A percentile compares a stretch with the other conserved stretches of the same genome.
Conservation (phyloP, 2,329 filamentous ascomycete genomes). For the Huntiella bhutanensis region DNA sequence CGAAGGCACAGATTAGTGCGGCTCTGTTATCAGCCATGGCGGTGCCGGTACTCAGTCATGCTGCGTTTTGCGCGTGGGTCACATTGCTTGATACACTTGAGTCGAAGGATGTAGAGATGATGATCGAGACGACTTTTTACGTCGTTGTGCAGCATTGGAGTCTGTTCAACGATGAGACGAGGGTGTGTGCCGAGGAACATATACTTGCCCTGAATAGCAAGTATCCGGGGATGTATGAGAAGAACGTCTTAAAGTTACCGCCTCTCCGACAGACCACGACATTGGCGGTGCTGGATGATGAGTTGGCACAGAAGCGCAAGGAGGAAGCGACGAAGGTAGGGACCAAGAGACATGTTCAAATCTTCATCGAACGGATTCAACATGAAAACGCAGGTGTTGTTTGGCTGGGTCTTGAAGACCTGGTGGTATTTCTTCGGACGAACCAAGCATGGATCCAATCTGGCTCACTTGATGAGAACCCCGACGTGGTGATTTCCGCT, state of each 20-base stretch:
- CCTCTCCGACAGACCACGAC: conserved; percentile 53
- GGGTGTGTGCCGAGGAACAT: conserved; percentile 39
- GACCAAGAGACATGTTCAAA: conserved; percentile 18
- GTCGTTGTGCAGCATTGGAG: conserved; percentile 70
- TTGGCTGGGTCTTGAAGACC: conserved; percentile 58
- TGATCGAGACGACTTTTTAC: conserved; percentile 80
- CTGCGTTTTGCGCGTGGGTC: conserved; percentile 70
- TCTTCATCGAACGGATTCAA: conserved; percentile 54
- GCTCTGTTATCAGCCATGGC: conserved; percentile 72
- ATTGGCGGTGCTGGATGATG: conserved; percentile 46
- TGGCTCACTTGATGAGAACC: conserved; percentile 65
- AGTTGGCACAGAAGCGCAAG: conserved; percentile 24
- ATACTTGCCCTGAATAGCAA: conserved; percentile 46
- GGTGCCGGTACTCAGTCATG: conserved; percentile 52
- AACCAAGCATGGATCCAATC: conserved; percentile 67
- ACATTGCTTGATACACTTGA: conserved; percentile 57
- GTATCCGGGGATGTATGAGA: conserved; percentile 40
- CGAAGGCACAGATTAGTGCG: conserved; percentile 85
- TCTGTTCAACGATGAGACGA: conserved; percentile 41
- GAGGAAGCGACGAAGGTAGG: conserved; percentile 30
- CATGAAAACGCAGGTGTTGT: conserved; percentile 81
- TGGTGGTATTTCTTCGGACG: conserved; percentile 50
- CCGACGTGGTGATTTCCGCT: conserved; percentile 51
- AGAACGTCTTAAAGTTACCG: conserved; percentile 57
- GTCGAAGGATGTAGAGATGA: conserved; percentile 56